Conservation (phyloP, 2,329 filamentous ascomycete species). For the Clonostachys rhizophaga region DNA sequence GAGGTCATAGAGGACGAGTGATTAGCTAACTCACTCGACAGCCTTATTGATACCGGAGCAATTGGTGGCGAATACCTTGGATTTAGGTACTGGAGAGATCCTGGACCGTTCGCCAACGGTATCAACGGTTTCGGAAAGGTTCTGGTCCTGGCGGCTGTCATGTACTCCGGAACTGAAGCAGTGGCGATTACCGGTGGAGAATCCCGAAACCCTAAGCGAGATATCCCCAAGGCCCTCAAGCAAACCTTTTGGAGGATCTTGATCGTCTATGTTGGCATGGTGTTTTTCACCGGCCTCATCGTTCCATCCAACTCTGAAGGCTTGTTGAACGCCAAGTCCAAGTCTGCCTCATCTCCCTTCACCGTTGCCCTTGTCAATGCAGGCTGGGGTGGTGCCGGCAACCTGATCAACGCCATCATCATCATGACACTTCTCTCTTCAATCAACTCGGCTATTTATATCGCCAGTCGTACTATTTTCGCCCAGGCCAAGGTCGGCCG, state of each 20-base stretch:
- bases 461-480: constrained; percentile 47
- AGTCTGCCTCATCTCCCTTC: constrained; percentile 43
- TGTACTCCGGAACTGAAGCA: constrained; percentile 7
- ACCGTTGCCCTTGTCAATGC: constrained; percentile 37
- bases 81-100: constrained; percentile 2
- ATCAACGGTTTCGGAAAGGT: constrained; percentile 8
- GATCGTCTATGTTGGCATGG: constrained; percentile 39
- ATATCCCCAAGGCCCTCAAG: constrained; percentile 14
- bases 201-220: constrained; percentile 38
- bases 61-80: constrained; percentile 12
- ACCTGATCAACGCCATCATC: constrained; percentile 48
- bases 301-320: constrained; percentile 46
- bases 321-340: constrained; percentile 38
- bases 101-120: constrained; percentile 3
- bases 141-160: constrained; percentile 5
- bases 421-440: constrained; percentile 45
- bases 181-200: constrained; percentile 14
- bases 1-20: not conserved
- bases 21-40: not conserved
- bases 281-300: constrained; percentile 47
- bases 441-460: constrained; percentile 49
- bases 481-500: constrained; percentile 48
- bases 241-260: constrained; percentile 15
- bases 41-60: constrained; percentile 9
- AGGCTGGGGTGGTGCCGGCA: constrained; percentile 4